Evolutionary conservation across 2,329 filamentous ascomycete genomes (phyloP).

Genomic region (Helotiales sp.): DNA sequence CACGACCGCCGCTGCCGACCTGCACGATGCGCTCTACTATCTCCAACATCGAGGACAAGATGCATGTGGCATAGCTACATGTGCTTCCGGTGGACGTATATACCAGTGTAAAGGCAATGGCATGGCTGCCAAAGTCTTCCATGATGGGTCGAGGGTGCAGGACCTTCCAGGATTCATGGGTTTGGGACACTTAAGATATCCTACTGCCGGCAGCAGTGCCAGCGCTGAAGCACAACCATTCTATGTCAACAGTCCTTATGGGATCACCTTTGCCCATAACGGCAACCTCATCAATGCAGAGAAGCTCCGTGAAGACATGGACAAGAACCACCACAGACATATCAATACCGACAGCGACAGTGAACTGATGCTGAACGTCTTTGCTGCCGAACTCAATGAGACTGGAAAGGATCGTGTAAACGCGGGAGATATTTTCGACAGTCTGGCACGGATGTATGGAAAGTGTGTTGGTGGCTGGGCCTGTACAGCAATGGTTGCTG

Average conservation of each 20-base stretch:
- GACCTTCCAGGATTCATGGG: slow-evolving; percentile 86
- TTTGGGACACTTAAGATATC: slow-evolving; percentile 83
- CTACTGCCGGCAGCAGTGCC: slow-evolving; percentile 80
- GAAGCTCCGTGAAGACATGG: slow-evolving; percentile 58
- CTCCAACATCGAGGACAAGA: slow-evolving; percentile 78
- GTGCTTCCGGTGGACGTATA: slow-evolving; percentile 73
- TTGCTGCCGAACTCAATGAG: slow-evolving; percentile 78
- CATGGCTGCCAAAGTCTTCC: slow-evolving; percentile 82
- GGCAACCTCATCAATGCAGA: slow-evolving; percentile 83
- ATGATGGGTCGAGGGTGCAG: slow-evolving; percentile 71
- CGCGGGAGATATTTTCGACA: slow-evolving; percentile 72
- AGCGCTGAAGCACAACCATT: slow-evolving; percentile 91
- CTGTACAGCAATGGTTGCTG: slow-evolving; percentile 79
- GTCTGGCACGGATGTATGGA: slow-evolving; percentile 70
- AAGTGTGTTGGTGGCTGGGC: slow-evolving; percentile 75
- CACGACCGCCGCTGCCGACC: slow-evolving; percentile 59
- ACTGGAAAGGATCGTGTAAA: slow-evolving; percentile 82
- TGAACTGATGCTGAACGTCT: slow-evolving; percentile 86
- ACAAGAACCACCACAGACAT: slow-evolving; percentile 38
- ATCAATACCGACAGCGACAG: slow-evolving; percentile 84
- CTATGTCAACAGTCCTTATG: slow-evolving; percentile 85
- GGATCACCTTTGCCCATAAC: slow-evolving; percentile 80
- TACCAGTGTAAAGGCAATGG: slow-evolving; percentile 91
- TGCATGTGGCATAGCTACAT: slow-evolving; percentile 81
- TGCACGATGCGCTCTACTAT: slow-evolving; percentile 72